These are phyloP conservation scores for Zalerion maritima DNA, from an alignment of 495 filamentous ascomycete genomes.

Conservation along the genomic window DNA sequence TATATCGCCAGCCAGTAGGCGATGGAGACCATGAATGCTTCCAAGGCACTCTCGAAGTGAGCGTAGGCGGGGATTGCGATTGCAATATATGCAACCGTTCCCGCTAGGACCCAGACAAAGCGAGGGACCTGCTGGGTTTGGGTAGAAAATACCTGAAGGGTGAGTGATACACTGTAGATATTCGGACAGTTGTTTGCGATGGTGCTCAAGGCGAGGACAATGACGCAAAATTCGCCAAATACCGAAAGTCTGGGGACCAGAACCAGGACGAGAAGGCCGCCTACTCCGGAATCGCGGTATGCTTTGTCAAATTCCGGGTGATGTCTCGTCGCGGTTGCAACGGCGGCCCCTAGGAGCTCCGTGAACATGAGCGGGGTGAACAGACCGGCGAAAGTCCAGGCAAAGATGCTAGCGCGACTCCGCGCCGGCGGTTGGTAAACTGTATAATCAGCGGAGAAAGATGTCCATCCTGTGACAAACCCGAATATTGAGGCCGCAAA, in stretches of 20 bases:
- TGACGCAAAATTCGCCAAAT: conserved; percentile 73
- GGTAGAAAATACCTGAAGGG: conserved; percentile 54
- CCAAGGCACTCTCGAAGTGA: conserved; percentile 54
- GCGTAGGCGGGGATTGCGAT: conserved; percentile 67
- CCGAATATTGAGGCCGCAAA: conserved; percentile 64
- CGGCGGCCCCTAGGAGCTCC: conserved; percentile 63
- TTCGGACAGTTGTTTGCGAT: conserved; percentile 83
- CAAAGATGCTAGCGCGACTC: conserved; percentile 46
- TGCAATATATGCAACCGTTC: conserved; percentile 54
- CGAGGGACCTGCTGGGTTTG: conserved; percentile 56
- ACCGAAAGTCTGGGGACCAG: conserved; percentile 51
- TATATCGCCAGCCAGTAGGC: conserved; percentile 82
- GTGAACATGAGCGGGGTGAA: conserved; percentile 61
- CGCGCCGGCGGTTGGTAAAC: conserved; percentile 59
- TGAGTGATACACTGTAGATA: conserved; percentile 69
- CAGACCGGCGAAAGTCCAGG: conserved; percentile 55
- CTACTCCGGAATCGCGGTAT: conserved; percentile 47
- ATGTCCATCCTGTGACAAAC: conserved; percentile 70
- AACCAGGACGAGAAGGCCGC: conserved; percentile 55
- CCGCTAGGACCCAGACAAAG: conserved; percentile 60
- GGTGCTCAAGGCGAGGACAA: conserved; percentile 65
- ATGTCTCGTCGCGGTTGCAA: conserved; percentile 46
- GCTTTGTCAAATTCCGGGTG: conserved; percentile 43
- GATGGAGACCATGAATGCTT: conserved; percentile 69
- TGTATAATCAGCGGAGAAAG: conserved; percentile 70